Evolutionary conservation across 1,284 basidiomycete species (phyloP).

Genomic region (Wallemia ichthyophaga): DNA sequence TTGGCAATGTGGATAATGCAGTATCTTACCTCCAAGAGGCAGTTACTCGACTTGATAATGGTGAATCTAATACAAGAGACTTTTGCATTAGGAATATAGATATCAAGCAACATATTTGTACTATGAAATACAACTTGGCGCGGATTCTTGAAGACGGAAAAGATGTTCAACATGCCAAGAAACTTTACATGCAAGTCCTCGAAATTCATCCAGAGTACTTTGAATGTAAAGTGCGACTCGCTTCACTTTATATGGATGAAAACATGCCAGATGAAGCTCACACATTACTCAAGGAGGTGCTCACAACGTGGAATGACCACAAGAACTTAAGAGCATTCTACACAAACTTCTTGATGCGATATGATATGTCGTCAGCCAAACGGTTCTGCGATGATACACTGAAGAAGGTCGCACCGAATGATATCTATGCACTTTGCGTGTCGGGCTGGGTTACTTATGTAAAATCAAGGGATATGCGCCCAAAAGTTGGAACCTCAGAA

Average conservation of each 20-base stretch:
- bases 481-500: constrained; percentile 22
- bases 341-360: constrained; percentile 51
- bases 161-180: constrained; percentile 35
- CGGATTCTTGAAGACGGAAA: constrained; percentile 57
- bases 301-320: constrained; percentile 34
- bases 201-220: constrained; percentile 68
- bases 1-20: not conserved
- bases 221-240: constrained; percentile 71
- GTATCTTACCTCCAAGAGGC: constrained; percentile 12
- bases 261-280: constrained; percentile 50
- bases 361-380: constrained; percentile 30
- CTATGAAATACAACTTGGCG: constrained; percentile 45
- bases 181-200: constrained; percentile 56
- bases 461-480: constrained; percentile 38
- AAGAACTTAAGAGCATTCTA: constrained; percentile 61
- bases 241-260: constrained; percentile 35
- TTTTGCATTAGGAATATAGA: constrained; percentile 16
- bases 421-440: constrained; percentile 68
- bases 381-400: constrained; percentile 60
- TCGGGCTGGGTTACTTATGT: constrained; percentile 56
- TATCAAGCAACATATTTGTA: not conserved
- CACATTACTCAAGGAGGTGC: constrained; percentile 54
- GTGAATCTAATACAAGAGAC: constrained; percentile 21
- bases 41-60: constrained; percentile 38
- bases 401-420: constrained; percentile 49